These are phyloP conservation scores for Fusarium sulawesiense DNA, from an alignment of 2,329 filamentous ascomycete species.

Conservation along the genomic window DNA sequence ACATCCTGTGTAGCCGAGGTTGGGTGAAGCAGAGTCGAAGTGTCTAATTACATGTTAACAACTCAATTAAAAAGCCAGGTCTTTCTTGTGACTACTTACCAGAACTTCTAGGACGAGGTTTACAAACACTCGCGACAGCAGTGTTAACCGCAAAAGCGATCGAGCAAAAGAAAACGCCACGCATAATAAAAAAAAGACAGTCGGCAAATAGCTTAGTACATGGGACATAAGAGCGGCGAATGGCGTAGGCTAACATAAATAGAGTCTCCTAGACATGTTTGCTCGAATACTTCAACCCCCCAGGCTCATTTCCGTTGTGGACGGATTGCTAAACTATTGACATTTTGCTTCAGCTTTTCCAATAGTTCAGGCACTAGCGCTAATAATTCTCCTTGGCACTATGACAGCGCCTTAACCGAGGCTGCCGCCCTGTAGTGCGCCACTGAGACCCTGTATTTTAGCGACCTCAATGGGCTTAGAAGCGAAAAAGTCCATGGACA, in stretches of 20 bases:
- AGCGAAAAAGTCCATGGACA: too few species aligned
- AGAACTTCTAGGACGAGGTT: neutral
- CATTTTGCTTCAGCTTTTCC: neutral
- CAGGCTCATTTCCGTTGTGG: neutral
- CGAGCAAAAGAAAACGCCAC: neutral
- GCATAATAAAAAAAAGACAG: neutral
- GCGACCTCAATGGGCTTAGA: neutral
- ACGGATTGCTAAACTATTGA: fast-evolving
- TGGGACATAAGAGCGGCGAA: too few species aligned
- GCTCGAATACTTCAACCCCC: fast-evolving
- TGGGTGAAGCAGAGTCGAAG: neutral
- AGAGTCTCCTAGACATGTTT: fast-evolving
- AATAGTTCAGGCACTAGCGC: neutral
- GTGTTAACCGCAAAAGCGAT: fast-evolving
- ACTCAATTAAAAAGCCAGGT: too few species aligned
- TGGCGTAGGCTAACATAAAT: too few species aligned
- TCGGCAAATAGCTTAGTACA: too few species aligned
- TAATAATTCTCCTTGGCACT: neutral
- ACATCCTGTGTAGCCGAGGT: neutral
- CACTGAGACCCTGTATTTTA: neutral
- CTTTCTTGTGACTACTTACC: neutral
- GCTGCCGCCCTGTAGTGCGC: neutral
- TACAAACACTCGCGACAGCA: neutral
- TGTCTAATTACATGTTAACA: neutral
- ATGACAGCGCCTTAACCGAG: neutral